Conservation (phyloP, 257 asterid genomes). For the Gentiana macrophylla region DNA sequence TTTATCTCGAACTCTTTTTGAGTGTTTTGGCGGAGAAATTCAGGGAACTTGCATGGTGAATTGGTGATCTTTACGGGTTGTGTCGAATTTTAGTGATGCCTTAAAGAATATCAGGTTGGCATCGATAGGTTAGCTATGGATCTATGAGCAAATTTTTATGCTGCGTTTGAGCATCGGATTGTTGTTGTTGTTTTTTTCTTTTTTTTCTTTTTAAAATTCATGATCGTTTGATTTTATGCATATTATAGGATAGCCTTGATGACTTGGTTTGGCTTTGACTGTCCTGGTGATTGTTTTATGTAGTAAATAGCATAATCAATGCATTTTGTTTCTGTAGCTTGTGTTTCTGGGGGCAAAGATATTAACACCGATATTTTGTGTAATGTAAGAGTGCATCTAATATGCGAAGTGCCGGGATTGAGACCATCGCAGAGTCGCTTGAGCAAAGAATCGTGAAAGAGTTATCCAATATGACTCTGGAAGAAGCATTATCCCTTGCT, state of each 20-base stretch:
- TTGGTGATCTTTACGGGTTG: not conserved
- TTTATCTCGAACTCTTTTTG: not conserved
- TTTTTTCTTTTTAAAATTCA: no score
- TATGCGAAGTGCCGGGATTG: constrained; percentile 81
- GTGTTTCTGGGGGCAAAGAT: constrained; percentile 1
- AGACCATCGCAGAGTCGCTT: constrained; percentile 83
- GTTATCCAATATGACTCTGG: constrained; percentile 75
- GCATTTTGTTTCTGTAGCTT: not conserved
- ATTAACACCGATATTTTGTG: constrained; percentile 11
- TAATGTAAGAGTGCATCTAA: constrained; percentile 73
- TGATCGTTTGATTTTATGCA: no score
- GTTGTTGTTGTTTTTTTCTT: no score
- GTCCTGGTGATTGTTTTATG: no score
- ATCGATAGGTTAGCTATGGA: not conserved
- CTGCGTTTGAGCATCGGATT: no score
- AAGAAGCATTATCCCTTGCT: constrained; percentile 81
- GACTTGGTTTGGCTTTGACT: no score
- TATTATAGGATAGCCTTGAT: not conserved
- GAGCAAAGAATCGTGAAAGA: constrained; percentile 79
- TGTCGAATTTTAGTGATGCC: not conserved
- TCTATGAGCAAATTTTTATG: no score
- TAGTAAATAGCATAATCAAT: not conserved
- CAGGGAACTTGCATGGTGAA: constrained; percentile 7
- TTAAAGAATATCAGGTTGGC: not conserved
- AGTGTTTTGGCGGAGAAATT: not conserved